Evolutionary conservation across 106 monocot genomes (phyloP).

Genomic region (Cymbidium sinense): DNA sequence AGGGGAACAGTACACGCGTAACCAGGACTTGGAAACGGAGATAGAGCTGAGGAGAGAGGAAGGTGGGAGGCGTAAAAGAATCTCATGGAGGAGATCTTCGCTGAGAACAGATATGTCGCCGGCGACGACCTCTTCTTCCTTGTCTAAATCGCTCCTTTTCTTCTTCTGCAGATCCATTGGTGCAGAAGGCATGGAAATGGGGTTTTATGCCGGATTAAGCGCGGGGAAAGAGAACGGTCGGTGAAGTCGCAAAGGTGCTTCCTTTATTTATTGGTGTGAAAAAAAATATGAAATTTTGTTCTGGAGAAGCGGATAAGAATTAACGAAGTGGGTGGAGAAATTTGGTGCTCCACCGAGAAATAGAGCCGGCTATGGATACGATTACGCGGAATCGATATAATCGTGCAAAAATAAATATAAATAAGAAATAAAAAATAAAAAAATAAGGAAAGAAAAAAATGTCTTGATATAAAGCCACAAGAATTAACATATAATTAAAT

Average conservation of each 20-base stretch:
- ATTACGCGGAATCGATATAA: no score
- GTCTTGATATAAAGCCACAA: no score
- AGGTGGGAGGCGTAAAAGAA: constrained; percentile 1
- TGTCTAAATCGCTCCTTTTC: background rate
- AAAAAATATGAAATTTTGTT: background rate
- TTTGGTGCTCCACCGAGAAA: background rate
- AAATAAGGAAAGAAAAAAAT: no score
- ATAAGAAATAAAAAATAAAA: no score
- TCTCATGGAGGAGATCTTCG: constrained; percentile 1
- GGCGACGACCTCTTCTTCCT: background rate
- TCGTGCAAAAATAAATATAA: no score
- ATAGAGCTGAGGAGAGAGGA: constrained; percentile 5
- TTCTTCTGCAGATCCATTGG: constrained; percentile 5
- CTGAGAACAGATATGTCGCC: background rate
- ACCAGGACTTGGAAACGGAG: constrained; percentile 2
- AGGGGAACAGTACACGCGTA: background rate
- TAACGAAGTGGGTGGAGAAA: background rate
- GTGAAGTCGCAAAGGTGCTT: background rate
- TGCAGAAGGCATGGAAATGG: background rate
- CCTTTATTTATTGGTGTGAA: background rate
- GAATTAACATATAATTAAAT: no score
- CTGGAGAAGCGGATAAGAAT: background rate
- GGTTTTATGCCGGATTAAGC: background rate
- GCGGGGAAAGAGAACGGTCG: background rate
- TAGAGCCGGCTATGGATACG: no score